phyloP scores from a whole-genome alignment of 352 stramenopile species.

The Phytophthora tentaculata region DNA sequence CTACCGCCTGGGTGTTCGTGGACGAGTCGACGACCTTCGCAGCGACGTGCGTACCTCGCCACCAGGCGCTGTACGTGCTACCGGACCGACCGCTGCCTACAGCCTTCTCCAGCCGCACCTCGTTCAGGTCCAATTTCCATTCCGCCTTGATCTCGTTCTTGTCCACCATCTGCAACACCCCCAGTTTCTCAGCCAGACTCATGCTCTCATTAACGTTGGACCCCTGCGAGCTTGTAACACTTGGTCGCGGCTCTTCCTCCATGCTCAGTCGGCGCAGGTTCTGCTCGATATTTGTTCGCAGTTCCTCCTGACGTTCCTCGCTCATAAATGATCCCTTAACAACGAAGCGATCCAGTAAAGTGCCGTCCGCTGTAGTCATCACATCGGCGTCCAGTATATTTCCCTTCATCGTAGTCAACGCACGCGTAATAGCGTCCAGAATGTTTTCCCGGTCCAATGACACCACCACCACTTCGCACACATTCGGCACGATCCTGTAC shows the following conservation, averaged over 20 bases:
- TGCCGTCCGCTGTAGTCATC: slow-evolving; percentile 84
- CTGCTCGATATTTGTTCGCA: slow-evolving; percentile 75
- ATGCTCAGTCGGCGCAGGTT: slow-evolving; percentile 74
- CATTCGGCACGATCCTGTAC: slow-evolving; percentile 74
- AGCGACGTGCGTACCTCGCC: slow-evolving; percentile 80
- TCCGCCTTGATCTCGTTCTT: slow-evolving; percentile 88
- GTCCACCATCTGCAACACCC: slow-evolving; percentile 81
- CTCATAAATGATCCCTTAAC: slow-evolving; percentile 84
- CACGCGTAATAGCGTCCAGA: slow-evolving; percentile 82
- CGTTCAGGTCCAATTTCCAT: slow-evolving; percentile 77
- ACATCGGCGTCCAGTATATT: slow-evolving; percentile 88
- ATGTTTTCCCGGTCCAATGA: slow-evolving; percentile 81
- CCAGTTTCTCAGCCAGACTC: slow-evolving; percentile 72
- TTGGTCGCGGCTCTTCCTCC: slow-evolving; percentile 44
- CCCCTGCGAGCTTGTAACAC: slow-evolving; percentile 22
- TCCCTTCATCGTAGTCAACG: slow-evolving; percentile 82
- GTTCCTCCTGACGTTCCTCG: slow-evolving; percentile 75
- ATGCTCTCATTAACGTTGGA: slow-evolving; percentile 29
- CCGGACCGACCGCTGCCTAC: slow-evolving; percentile 79
- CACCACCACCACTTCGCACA: slow-evolving; percentile 86
- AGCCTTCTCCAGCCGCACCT: slow-evolving; percentile 74
- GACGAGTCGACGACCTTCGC: slow-evolving; percentile 84
- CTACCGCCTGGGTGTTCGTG: slow-evolving; percentile 64
- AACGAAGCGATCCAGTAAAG: slow-evolving; percentile 85
- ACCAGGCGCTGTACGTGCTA: slow-evolving; percentile 82